phyloP scores from a whole-genome alignment of 1,284 basidiomycete genomes.

The Cutaneotrichosporon sp. region DNA sequence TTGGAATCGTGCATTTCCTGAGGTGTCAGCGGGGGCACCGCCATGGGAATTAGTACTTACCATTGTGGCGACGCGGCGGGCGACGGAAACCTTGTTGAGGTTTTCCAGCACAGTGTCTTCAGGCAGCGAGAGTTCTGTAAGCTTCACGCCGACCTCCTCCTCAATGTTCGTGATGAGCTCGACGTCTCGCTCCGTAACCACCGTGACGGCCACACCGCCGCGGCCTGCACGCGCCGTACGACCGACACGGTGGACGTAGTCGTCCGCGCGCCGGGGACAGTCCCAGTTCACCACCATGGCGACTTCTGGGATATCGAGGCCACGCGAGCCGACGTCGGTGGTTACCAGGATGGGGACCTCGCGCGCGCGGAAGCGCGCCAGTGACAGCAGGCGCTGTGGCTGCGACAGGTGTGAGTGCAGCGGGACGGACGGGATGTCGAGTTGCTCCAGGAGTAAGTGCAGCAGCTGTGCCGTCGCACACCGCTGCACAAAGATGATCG shows the following conservation, averaged over 20 bases:
- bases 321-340: constrained; percentile 91
- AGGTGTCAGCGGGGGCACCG: neutral
- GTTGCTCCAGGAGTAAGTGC: constrained; percentile 68
- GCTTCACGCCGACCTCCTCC: constrained; percentile 58
- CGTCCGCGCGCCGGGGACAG: constrained; percentile 59
- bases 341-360: constrained; percentile 88
- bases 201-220: constrained; percentile 83
- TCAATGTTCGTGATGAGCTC: constrained; percentile 79
- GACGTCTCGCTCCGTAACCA: constrained; percentile 91
- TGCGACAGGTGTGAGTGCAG: constrained; percentile 89
- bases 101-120: constrained; percentile 80
- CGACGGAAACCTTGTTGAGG: constrained; percentile 81
- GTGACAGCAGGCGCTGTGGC: constrained; percentile 73
- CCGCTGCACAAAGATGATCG: constrained; percentile 90
- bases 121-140: constrained; percentile 66
- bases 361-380: constrained; percentile 79
- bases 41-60: constrained; percentile 50
- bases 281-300: constrained; percentile 98
- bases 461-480: constrained; percentile 86
- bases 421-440: constrained; percentile 77
- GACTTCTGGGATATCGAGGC: constrained; percentile 91
- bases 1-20: constrained; percentile 86
- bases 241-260: constrained; percentile 59
- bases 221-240: constrained; percentile 91
- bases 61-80: constrained; percentile 90